Evolutionary conservation across 805 yeast genomes (phyloP).

Genomic region (Ogataea allantospora): DNA sequence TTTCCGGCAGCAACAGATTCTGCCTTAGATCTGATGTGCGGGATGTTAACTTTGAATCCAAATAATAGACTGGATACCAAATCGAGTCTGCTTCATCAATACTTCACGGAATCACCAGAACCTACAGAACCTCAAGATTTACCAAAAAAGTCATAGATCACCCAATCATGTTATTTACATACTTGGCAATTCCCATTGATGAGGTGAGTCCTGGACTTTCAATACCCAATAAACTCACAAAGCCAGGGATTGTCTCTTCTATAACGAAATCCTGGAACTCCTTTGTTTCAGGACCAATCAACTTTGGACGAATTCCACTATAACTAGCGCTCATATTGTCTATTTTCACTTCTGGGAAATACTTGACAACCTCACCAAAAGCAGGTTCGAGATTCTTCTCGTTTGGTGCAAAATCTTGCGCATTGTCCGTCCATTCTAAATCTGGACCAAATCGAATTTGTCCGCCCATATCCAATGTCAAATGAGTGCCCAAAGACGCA

Average conservation of each 20-base stretch:
- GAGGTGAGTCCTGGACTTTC: slow-evolving; percentile 92
- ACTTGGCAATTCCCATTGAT: slow-evolving; percentile 76
- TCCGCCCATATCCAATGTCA: slow-evolving; percentile 81
- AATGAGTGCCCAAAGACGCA: slow-evolving; percentile 83
- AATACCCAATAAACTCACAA: slow-evolving; percentile 75
- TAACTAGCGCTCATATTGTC: slow-evolving; percentile 63
- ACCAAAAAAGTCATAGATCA: slow-evolving; percentile 36
- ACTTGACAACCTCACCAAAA: slow-evolving; percentile 52
- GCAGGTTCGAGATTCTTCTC: slow-evolving; percentile 52
- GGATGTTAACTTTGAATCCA: slow-evolving; percentile 77
- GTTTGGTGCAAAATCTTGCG: slow-evolving; percentile 48
- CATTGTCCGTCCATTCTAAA: slow-evolving; percentile 67
- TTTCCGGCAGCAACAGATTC: slow-evolving; percentile 88
- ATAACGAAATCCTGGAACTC: slow-evolving; percentile 73
- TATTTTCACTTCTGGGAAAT: slow-evolving; percentile 58
- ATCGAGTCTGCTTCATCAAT: slow-evolving; percentile 61
- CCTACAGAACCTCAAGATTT: slow-evolving; percentile 68
- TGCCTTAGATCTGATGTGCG: slow-evolving; percentile 73
- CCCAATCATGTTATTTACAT: slow-evolving; percentile 45
- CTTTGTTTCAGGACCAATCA: slow-evolving; percentile 43
- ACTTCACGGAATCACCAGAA: slow-evolving; percentile 69
- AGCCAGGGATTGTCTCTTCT: slow-evolving; percentile 73
- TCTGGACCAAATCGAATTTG: slow-evolving; percentile 86
- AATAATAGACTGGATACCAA: slow-evolving; percentile 64
- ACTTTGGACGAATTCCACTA: slow-evolving; percentile 82